Evolutionary conservation across 2,329 filamentous ascomycete species (phyloP).

Genomic region (Phoma herbarum): DNA sequence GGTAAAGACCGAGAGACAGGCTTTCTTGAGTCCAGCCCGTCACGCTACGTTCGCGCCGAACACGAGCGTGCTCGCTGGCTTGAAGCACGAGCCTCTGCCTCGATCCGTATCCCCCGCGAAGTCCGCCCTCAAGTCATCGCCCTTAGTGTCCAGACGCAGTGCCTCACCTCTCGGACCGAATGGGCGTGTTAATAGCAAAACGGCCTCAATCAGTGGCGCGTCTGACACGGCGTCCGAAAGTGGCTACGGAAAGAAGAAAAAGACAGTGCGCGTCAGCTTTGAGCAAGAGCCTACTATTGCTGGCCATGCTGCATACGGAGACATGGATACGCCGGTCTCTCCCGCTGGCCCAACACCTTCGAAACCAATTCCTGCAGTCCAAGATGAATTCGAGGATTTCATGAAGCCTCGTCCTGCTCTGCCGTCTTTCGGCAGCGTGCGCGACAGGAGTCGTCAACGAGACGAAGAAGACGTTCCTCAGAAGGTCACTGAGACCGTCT

Average conservation of each 20-base stretch:
- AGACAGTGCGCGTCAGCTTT: slow-evolving; percentile 78
- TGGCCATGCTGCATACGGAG: slow-evolving; percentile 53
- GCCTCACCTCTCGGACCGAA: slow-evolving; percentile 59
- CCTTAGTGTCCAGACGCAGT: slow-evolving; percentile 59
- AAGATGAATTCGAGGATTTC: slow-evolving; percentile 70
- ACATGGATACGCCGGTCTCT: slow-evolving; percentile 29
- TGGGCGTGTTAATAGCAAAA: slow-evolving; percentile 58
- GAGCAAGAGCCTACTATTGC: slow-evolving; percentile 71
- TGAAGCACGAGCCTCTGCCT: slow-evolving; percentile 73
- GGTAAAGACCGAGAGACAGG: slow-evolving; percentile 43
- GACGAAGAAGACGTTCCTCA: slow-evolving; percentile 60
- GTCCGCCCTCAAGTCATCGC: slow-evolving; percentile 75
- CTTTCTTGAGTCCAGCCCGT: slow-evolving; percentile 68
- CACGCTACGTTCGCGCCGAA: slow-evolving; percentile 72
- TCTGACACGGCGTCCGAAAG: slow-evolving; percentile 64
- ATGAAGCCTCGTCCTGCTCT: slow-evolving; percentile 79
- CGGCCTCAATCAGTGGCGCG: slow-evolving; percentile 60
- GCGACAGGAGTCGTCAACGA: slow-evolving; percentile 65
- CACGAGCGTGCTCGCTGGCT: slow-evolving; percentile 60
- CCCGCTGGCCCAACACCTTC: slow-evolving; percentile 38
- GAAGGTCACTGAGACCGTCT: slow-evolving; percentile 59
- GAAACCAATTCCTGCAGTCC: slow-evolving; percentile 55
- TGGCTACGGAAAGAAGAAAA: slow-evolving; percentile 58
- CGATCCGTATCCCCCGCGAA: slow-evolving; percentile 79
- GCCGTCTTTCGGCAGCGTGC: slow-evolving; percentile 78